Base-by-base conservation (phyloP, 768 basidiomycete species). In the Tephrocybe sp. region DNA sequence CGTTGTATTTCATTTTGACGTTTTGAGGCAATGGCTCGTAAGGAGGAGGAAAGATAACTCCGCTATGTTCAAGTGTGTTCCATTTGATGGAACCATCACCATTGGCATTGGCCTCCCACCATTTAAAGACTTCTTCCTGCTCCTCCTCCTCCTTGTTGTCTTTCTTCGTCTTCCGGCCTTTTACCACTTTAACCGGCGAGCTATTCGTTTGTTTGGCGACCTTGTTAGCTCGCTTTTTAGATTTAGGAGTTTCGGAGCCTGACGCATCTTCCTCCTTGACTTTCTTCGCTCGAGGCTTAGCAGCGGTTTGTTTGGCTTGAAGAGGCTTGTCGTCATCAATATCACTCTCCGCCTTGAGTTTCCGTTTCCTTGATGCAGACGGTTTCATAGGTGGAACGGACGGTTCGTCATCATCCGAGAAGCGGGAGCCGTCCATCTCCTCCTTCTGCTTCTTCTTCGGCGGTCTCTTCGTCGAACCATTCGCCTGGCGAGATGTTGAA, bases 1-100 rank as follows among this genome's bases (percentile, higher is more conserved):
- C 95, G 57, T 95, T 82, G 66, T 99, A 99, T 62, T 85, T 87
- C 92, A 99, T 92, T 76, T 90, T 96, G 65, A 97, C 82, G 61
- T 83, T 61, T 7, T 75, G 68, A 1, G 97, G 93, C 46, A 97
- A 72, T 7, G 88, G 79, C 60, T 92, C 86, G 65, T 99, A 99
- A 2, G 94, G 87, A 41, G 92, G 92, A 53, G 97, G 97, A 70
- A 99, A 99, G 55, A 94, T 79, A 31, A 99, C 94, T 42, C 95
- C 97, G 57, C 80, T 84, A 69, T 99, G 97, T 62, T 92, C 87
- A 44, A 99, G 79, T n/a, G 92, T 97, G 53, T 82, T 80, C 97
- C 97, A 99, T 68, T 98, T 97, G 49, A 83, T 73, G 31, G 83
- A 76, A 9, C 83, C 89, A 61, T 93, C 91, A 45, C 82, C 83